Evolutionary conservation across 371 early-diverging fungal species (phyloP).

Genomic region (Umbelopsis sp.): DNA sequence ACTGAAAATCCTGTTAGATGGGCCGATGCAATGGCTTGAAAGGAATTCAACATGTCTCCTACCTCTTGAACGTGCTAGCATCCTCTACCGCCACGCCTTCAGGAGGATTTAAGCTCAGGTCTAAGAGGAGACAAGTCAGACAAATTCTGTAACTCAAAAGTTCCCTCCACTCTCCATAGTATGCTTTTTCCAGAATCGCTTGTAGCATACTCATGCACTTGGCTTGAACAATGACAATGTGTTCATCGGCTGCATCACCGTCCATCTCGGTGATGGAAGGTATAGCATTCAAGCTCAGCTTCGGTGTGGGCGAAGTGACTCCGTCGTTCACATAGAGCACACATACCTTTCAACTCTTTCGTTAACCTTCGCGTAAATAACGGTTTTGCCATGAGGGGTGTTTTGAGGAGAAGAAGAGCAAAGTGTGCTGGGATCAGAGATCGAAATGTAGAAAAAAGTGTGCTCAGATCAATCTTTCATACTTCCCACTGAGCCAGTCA

Average conservation of each 20-base stretch:
- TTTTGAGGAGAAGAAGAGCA: background rate
- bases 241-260: background rate
- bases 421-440: background rate
- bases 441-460: background rate
- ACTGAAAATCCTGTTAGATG: slow-evolving; percentile 24
- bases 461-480: background rate
- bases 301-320: background rate
- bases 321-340: too few species aligned
- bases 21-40: background rate
- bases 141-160: too few species aligned
- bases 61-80: slow-evolving; percentile 64
- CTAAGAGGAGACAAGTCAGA: slow-evolving; percentile 28
- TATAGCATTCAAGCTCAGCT: slow-evolving; percentile 11
- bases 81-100: slow-evolving; percentile 62
- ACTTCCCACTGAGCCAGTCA: background rate
- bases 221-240: background rate
- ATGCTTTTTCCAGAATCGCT: too few species aligned
- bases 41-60: slow-evolving; percentile 4
- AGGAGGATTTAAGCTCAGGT: slow-evolving; percentile 60
- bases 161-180: too few species aligned
- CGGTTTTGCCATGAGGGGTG: slow-evolving; percentile 2
- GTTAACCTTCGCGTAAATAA: slow-evolving; percentile 14
- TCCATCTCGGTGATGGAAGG: background rate
- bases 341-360: slow-evolving; percentile 12
- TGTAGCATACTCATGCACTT: too few species aligned